These are phyloP conservation scores for Sporothrix globosa DNA, from an alignment of 2,329 filamentous ascomycete genomes.

Conservation along the genomic window DNA sequence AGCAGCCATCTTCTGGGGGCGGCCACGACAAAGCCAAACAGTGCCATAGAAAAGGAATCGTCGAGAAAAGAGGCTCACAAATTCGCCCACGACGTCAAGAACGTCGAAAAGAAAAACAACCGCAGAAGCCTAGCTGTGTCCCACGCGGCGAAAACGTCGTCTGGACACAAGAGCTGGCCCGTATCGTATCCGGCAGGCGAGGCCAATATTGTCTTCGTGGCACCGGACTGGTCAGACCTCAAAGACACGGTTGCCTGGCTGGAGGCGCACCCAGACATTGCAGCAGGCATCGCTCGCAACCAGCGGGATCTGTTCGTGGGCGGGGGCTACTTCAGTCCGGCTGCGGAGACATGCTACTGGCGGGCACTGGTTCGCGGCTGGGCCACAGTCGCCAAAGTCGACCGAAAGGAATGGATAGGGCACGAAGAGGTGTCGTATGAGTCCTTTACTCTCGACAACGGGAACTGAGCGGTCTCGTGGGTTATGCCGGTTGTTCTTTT, in stretches of 20 bases:
- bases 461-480: constrained; percentile 29
- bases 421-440: constrained; percentile 47
- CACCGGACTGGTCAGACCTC: constrained; percentile 53
- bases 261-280: constrained; percentile 46
- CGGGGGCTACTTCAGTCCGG: constrained; percentile 48
- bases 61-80: neutral
- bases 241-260: constrained; percentile 49
- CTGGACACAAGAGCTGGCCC: constrained; percentile 44
- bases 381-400: constrained; percentile 45
- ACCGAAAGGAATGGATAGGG: constrained; percentile 44
- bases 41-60: neutral
- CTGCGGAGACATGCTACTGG: constrained; percentile 55
- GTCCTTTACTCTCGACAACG: constrained; percentile 44
- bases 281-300: constrained; percentile 48
- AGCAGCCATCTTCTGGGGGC: constrained; percentile 15
- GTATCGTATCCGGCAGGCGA: constrained; percentile 40
- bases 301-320: constrained; percentile 48
- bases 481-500: neutral
- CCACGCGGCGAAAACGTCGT: neutral
- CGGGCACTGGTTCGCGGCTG: constrained; percentile 51
- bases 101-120: neutral
- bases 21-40: neutral
- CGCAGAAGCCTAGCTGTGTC: neutral
- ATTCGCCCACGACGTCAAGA: neutral
- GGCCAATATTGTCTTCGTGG: constrained; percentile 51